Conservation (phyloP, 208 protist species). For the Acanthamoeba royreba region DNA sequence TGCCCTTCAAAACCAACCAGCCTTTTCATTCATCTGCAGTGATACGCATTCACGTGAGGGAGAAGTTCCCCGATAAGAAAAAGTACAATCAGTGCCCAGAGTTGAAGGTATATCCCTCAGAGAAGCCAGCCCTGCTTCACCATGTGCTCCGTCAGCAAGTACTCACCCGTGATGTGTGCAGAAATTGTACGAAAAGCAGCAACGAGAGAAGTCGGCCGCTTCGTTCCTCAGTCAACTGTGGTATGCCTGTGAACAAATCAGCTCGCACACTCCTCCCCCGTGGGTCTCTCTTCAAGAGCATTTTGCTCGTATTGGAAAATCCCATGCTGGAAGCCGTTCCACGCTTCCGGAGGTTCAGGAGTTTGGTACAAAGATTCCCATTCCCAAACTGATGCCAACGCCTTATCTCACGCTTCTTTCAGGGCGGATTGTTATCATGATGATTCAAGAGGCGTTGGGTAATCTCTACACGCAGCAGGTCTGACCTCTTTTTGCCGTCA, state of each 20-base stretch:
- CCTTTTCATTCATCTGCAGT: no score
- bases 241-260: not conserved
- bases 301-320: not conserved
- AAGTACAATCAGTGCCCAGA: not conserved
- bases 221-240: not conserved
- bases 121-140: not conserved
- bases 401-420: not conserved
- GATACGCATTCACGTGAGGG: not conserved
- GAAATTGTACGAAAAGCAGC: not conserved
- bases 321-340: not conserved
- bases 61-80: constrained; percentile 4
- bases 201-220: not conserved
- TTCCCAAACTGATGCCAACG: no score
- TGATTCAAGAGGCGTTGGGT: not conserved
- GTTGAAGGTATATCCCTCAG: not conserved
- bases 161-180: no score
- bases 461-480: constrained; percentile 12
- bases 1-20: no score
- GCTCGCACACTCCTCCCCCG: not conserved
- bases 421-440: not conserved
- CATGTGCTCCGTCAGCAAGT: no score
- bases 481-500: no score
- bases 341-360: not conserved
- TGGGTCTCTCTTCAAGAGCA: not conserved
- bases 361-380: not conserved